These are phyloP conservation scores for Serendipita indica DNA, from an alignment of 768 basidiomycete species.

Conservation along the genomic window DNA sequence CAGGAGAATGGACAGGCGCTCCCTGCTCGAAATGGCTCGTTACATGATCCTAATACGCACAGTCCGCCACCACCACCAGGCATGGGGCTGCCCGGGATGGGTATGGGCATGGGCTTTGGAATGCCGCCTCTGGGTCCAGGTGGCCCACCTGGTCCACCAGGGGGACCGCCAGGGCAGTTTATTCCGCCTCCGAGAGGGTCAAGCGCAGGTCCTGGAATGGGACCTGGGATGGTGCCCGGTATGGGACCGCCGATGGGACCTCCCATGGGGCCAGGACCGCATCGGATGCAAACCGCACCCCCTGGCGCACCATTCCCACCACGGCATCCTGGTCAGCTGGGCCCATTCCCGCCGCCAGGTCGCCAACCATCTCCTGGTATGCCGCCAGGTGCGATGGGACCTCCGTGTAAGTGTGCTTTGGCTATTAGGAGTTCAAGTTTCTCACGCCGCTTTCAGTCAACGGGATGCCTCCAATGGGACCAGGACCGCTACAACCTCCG, in stretches of 20 bases:
- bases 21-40: background rate
- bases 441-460: background rate
- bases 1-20: background rate
- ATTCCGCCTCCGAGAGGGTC: constrained; percentile 15
- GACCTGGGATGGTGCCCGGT: too few species aligned
- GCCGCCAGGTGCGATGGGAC: constrained; percentile 8
- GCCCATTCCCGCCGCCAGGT: constrained; percentile 1
- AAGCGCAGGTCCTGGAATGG: constrained; percentile 8
- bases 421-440: background rate
- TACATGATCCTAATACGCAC: background rate
- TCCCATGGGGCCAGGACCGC: background rate
- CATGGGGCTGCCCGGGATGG: background rate
- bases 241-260: too few species aligned
- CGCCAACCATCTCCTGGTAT: constrained; percentile 8
- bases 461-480: constrained; percentile 1
- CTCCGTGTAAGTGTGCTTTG: background rate
- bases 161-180: background rate
- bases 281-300: constrained; percentile 6
- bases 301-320: constrained; percentile 9
- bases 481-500: background rate
- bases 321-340: constrained; percentile 3
- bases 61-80: background rate
- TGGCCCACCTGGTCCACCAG: too few species aligned
- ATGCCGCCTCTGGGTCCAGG: constrained; percentile 32
- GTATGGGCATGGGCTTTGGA: constrained; percentile 8